phyloP scores from a whole-genome alignment of 352 stramenopile species.

The Phytophthora megakarya region DNA sequence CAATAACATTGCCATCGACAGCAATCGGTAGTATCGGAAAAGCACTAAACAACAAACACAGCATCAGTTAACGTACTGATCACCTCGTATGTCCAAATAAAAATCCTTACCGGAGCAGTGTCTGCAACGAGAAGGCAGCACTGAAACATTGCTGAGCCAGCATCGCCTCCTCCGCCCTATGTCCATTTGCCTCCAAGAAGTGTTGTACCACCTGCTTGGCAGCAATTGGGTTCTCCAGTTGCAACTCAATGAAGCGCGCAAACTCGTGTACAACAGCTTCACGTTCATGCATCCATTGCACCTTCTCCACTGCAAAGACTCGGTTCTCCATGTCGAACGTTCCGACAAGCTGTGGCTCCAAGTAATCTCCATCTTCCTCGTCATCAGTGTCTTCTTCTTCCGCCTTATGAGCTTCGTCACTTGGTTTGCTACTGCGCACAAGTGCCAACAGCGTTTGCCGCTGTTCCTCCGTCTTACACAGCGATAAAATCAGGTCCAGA shows the following conservation, averaged over 20 bases:
- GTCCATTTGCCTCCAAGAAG: conserved; percentile 67
- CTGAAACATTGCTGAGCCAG: conserved; percentile 77
- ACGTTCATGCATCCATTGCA: conserved; percentile 69
- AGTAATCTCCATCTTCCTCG: conserved; percentile 31
- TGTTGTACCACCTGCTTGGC: conserved; percentile 44
- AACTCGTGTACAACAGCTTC: conserved; percentile 76
- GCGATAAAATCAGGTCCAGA: conserved; percentile 60
- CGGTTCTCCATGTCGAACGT: conserved; percentile 65
- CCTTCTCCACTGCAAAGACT: conserved; percentile 60
- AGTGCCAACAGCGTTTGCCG: conserved; percentile 54
- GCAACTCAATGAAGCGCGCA: conserved; percentile 72
- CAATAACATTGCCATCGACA: conserved; percentile 46
- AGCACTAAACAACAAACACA: conserved; percentile 37
- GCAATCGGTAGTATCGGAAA: conserved; percentile 64
- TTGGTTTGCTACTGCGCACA: conserved; percentile 47
- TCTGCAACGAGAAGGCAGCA: conserved; percentile 78
- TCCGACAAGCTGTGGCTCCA: conserved; percentile 54
- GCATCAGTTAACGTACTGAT: conserved; percentile 5
- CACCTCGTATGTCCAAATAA: background rate
- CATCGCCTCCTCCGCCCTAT: conserved; percentile 41
- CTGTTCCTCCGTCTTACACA: conserved; percentile 72
- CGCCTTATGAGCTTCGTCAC: conserved; percentile 15
- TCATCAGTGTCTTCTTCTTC: conserved; percentile 52
- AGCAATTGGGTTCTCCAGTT: conserved; percentile 59
- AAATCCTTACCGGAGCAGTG: conserved; percentile 53